Evolutionary conservation across 106 monocot species (phyloP).

Genomic region (Allium sativum): DNA sequence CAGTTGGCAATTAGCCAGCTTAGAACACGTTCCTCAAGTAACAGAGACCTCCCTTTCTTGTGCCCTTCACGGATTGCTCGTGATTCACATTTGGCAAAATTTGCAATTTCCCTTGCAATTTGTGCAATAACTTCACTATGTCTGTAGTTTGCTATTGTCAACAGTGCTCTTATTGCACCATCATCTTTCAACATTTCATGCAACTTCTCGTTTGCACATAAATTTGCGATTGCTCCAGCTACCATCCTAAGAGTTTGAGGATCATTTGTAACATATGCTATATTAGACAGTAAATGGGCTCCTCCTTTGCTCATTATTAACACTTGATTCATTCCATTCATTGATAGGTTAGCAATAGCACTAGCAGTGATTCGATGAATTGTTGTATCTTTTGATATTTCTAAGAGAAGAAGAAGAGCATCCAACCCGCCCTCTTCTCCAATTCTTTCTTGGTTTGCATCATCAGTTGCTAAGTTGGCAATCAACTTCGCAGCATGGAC

Average conservation of each 20-base stretch:
- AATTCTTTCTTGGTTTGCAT: slow-evolving; percentile 60
- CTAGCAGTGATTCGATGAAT: slow-evolving; percentile 17
- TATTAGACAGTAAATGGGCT: slow-evolving; percentile 9
- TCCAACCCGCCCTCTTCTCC: slow-evolving; percentile 69
- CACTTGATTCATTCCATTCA: slow-evolving; percentile 34
- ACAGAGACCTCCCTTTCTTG: slow-evolving; percentile 64
- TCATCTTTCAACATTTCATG: slow-evolving; percentile 50
- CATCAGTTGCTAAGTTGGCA: slow-evolving; percentile 79
- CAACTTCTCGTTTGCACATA: slow-evolving; percentile 77
- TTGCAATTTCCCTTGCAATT: slow-evolving; percentile 63
- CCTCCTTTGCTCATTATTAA: slow-evolving; percentile 65
- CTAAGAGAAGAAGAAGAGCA: slow-evolving; percentile 36
- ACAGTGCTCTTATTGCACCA: slow-evolving; percentile 58
- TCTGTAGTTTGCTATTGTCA: slow-evolving; percentile 38
- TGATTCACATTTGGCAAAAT: slow-evolving; percentile 85
- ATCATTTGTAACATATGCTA: slow-evolving; percentile 38
- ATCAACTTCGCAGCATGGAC: slow-evolving; percentile 55
- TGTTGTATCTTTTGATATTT: slow-evolving; percentile 14
- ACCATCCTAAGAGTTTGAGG: slow-evolving; percentile 79
- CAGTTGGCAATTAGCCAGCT: slow-evolving; percentile 47
- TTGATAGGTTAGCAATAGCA: slow-evolving; percentile 23
- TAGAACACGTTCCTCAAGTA: slow-evolving; percentile 62
- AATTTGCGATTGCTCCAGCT: slow-evolving; percentile 81
- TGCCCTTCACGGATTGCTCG: slow-evolving; percentile 44
- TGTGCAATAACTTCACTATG: slow-evolving; percentile 57